Evolutionary conservation across 2,329 filamentous ascomycete species (phyloP).

Genomic region (Malbranchea cinnamomea): DNA sequence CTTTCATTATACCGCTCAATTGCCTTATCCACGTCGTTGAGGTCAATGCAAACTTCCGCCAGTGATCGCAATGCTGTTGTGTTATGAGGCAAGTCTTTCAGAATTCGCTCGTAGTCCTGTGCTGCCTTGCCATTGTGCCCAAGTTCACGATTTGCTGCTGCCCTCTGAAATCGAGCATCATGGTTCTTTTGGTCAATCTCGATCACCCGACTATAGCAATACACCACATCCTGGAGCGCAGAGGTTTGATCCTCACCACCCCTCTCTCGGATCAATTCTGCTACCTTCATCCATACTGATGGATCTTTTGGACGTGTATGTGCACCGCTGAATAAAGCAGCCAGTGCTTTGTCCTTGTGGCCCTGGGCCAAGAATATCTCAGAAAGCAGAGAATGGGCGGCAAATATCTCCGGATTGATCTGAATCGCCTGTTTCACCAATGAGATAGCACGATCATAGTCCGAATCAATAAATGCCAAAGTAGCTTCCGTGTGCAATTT

Average conservation of each 20-base stretch:
- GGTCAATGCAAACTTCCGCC: slow-evolving; percentile 41
- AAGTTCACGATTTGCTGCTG: slow-evolving; percentile 39
- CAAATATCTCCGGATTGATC: slow-evolving; percentile 47
- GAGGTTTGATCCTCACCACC: slow-evolving; percentile 30
- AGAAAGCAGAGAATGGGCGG: slow-evolving; percentile 44
- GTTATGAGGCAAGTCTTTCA: slow-evolving; percentile 39
- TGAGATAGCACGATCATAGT: slow-evolving; percentile 30
- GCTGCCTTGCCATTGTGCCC: slow-evolving; percentile 33
- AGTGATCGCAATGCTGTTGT: slow-evolving; percentile 39
- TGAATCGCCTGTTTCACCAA: slow-evolving; percentile 35
- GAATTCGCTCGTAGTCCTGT: slow-evolving; percentile 38
- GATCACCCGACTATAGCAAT: slow-evolving; percentile 40
- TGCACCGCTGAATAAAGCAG: slow-evolving; percentile 42
- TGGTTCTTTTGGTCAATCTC: slow-evolving; percentile 37
- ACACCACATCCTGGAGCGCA: slow-evolving; percentile 34
- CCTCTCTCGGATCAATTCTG: slow-evolving; percentile 37
- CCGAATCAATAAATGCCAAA: slow-evolving; percentile 33
- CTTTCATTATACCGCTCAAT: slow-evolving; percentile 37
- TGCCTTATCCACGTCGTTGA: slow-evolving; percentile 34
- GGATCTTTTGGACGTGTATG: slow-evolving; percentile 40
- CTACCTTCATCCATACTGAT: slow-evolving; percentile 42
- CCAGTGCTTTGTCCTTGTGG: slow-evolving; percentile 41
- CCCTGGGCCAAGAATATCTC: slow-evolving; percentile 43
- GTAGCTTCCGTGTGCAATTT: slow-evolving; percentile 32
- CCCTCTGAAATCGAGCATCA: slow-evolving; percentile 39